phyloP scores from a whole-genome alignment of 208 protist species.

The Trypanosoma rangeli region DNA sequence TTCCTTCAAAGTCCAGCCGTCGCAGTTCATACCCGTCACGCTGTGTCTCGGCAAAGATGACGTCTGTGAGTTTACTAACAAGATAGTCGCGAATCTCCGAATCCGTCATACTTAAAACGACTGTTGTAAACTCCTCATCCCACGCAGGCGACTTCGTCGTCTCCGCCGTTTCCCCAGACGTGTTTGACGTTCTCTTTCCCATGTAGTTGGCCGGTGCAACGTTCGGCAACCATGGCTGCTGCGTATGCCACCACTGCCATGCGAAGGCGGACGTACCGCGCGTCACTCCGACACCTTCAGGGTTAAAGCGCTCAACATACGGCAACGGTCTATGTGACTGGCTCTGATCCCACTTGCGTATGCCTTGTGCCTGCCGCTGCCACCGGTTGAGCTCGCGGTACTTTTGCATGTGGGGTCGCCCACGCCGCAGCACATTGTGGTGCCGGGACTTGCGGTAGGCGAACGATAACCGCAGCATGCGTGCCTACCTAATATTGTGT shows the following conservation, averaged over 20 bases:
- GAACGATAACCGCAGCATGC: conserved; percentile 10
- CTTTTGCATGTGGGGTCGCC: conserved; percentile 83
- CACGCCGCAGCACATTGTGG: conserved; percentile 79
- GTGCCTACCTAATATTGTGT: background rate
- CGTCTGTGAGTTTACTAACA: conserved; percentile 78
- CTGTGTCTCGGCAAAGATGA: conserved; percentile 87
- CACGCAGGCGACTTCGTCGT: conserved; percentile 65
- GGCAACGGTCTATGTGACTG: conserved; percentile 86
- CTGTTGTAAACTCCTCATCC: conserved; percentile 77
- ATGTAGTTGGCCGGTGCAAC: conserved; percentile 54
- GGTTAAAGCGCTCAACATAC: conserved; percentile 85
- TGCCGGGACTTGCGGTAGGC: conserved; percentile 67
- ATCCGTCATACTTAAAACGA: conserved; percentile 77
- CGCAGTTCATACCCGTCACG: conserved; percentile 91
- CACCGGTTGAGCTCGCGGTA: conserved; percentile 89
- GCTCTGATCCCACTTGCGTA: conserved; percentile 86
- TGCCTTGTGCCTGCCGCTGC: conserved; percentile 89
- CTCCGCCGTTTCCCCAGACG: conserved; percentile 22
- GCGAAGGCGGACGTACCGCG: conserved; percentile 73
- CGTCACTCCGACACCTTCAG: conserved; percentile 81
- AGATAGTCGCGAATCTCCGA: conserved; percentile 71
- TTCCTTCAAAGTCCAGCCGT: conserved; percentile 91
- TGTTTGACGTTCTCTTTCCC: conserved; percentile 3
- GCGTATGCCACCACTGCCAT: conserved; percentile 92
- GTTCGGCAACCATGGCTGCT: conserved; percentile 90